Percentiles rank a stretch among this genome's conserved stretches.
phyloP scores from a whole-genome alignment of 2,329 filamentous ascomycete genomes.

The Penicillium glabrum region DNA sequence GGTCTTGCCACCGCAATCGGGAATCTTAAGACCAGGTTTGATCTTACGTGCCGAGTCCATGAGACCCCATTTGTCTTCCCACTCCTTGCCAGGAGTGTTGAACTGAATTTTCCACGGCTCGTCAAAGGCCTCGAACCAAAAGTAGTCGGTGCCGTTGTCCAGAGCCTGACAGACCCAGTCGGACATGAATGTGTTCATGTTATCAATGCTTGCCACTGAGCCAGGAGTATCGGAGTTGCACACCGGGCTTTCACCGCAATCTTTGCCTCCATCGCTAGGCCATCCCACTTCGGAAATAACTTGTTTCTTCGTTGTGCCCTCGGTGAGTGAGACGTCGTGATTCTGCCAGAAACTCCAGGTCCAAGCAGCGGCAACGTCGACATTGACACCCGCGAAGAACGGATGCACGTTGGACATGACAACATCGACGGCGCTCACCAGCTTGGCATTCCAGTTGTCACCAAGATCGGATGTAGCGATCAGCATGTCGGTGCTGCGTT shows the following conservation, averaged over 20 bases:
- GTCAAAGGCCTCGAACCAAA: constrained; percentile 96
- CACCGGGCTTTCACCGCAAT: constrained; percentile 62
- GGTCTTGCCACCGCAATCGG: constrained; percentile 78
- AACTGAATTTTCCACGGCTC: constrained; percentile 89
- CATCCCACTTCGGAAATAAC: constrained; percentile 91
- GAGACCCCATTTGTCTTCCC: constrained; percentile 95
- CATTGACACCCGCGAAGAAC: constrained; percentile 81
- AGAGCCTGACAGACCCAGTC: constrained; percentile 82
- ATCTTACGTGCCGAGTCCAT: constrained; percentile 82
- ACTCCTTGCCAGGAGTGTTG: constrained; percentile 67
- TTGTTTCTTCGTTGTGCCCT: constrained; percentile 63
- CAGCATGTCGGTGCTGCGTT: constrained; percentile 66
- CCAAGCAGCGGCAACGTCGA: constrained; percentile 70
- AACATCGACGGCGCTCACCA: constrained; percentile 73
- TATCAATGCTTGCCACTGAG: constrained; percentile 73
- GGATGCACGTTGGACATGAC: constrained; percentile 98
- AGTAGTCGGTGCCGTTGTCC: constrained; percentile 83
- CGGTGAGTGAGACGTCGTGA: constrained; percentile 66
- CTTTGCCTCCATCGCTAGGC: constrained; percentile 78
- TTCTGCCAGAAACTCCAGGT: constrained; percentile 78
- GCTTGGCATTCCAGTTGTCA: constrained; percentile 73
- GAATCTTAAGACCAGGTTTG: constrained; percentile 81
- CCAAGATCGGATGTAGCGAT: constrained; percentile 88
- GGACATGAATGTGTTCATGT: constrained; percentile 83
- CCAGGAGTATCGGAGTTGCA: constrained; percentile 61